Evolutionary conservation across 176 grass and related monocot genomes (phyloP).

Genomic region (Phragmites australis): DNA sequence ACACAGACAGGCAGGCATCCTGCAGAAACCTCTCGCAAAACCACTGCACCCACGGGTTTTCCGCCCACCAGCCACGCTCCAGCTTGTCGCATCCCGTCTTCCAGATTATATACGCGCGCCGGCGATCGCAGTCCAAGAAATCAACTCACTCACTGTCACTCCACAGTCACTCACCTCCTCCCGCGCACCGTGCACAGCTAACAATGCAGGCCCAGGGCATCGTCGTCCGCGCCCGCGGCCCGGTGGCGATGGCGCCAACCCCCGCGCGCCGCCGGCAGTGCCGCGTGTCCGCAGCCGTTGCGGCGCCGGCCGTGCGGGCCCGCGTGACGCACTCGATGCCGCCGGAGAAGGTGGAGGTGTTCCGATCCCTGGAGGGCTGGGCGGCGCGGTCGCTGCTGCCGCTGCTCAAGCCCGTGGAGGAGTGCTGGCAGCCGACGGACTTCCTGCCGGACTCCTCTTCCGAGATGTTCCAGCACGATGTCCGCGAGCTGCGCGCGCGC

Average conservation of each 20-base stretch:
- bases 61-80: not conserved
- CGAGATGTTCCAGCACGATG: constrained; percentile 65
- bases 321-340: constrained; percentile 79
- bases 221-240: not conserved
- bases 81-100: not conserved
- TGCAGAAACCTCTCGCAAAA: constrained; percentile 45
- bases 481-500: constrained; percentile 60
- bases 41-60: constrained; percentile 64
- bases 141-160: not conserved
- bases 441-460: constrained; percentile 71
- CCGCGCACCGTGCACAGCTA: not conserved
- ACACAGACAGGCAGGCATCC: not conserved
- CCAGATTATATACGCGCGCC: not conserved
- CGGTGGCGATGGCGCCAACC: not conserved
- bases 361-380: constrained; percentile 75
- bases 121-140: not conserved
- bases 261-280: constrained; percentile 24
- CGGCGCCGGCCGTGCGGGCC: not conserved
- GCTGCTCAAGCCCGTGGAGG: constrained; percentile 81
- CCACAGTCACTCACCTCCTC: not conserved
- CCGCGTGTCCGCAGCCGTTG: constrained; percentile 22
- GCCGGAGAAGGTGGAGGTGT: constrained; percentile 88
- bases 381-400: constrained; percentile 59
- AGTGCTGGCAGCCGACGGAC: constrained; percentile 85
- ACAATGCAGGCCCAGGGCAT: constrained; percentile 44